Base-by-base conservation (phyloP, 805 yeast species). In the Ogataea paraovalis region DNA sequence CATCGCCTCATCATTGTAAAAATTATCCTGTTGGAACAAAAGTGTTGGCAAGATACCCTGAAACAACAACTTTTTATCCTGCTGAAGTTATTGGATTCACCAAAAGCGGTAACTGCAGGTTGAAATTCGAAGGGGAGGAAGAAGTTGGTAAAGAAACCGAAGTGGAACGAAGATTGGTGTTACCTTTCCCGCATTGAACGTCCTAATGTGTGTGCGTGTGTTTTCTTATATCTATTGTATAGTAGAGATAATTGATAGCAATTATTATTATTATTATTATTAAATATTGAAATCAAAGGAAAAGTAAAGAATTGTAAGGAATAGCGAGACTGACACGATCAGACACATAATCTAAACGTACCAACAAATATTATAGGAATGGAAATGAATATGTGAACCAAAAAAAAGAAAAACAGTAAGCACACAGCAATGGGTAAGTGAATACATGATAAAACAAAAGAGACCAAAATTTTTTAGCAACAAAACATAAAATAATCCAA, bases 101-200 rank as follows among this genome's bases (percentile, higher is more conserved):
- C 45, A 74, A 87, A 54, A 91, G 85, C 53, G 90, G 91, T 0
- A 78, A 75, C 12, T 92, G 96, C 53, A 70, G 89, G 53, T 72
- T 94, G 47, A 79, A 80, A 59, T 94, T 94, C 60, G 98, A 92
- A 55, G 99, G 98, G 9, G 99, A 94, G 64, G 99, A 94, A 62
- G 99, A 94, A 59, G 96, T 82, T 0, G 91, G 87, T 41, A 94
- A 92, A 63, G 97, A 92, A 62, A 94, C 97, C 0, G 96, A 90
- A 58, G 97, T 94, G 4, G 87, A 82, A 45, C 74, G 97, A 56
- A 71, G 90, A 46, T 73, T 87, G 47, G 99, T 94, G 3, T 71
- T 94, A 41, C 91, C 94, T 9, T 82, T 73, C 54, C 92, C 92
- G 4, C 53, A 46, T 10, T 45, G 42, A 50, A 33, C 7, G 8